These are phyloP conservation scores for Litchi chinensis DNA, from an alignment of 345 rosid genomes.

Conservation along the genomic window DNA sequence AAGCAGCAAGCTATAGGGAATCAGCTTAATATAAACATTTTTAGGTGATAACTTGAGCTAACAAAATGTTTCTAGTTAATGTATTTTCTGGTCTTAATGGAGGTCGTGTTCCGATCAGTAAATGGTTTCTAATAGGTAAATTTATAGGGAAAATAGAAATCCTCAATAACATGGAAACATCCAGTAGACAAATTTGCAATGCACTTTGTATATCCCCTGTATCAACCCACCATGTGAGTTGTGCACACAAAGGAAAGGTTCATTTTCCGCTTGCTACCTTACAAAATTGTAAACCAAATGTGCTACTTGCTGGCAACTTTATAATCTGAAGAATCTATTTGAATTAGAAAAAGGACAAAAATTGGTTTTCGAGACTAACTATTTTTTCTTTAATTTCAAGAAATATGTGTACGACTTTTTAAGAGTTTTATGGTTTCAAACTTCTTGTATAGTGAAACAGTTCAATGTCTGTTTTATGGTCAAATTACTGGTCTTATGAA, in stretches of 20 bases:
- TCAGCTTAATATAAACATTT: neutral
- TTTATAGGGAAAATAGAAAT: neutral
- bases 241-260: neutral
- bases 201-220: neutral
- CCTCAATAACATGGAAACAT: neutral
- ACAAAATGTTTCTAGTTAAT: neutral
- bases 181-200: neutral
- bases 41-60: neutral
- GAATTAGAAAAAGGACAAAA: neutral
- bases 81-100: neutral
- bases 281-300: neutral
- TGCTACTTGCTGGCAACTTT: neutral
- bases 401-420: no score
- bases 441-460: no score
- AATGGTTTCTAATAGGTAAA: neutral
- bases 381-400: neutral
- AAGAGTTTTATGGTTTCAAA: no score
- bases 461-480: neutral
- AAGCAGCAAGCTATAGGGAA: neutral
- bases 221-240: slow-evolving; percentile 1
- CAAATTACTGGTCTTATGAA: neutral
- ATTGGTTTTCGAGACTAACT: neutral
- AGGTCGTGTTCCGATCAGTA: neutral
- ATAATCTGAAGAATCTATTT: neutral
- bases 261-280: neutral